phyloP scores from a whole-genome alignment of 23 red algal genomes.

The Pyropia yezoensis region DNA sequence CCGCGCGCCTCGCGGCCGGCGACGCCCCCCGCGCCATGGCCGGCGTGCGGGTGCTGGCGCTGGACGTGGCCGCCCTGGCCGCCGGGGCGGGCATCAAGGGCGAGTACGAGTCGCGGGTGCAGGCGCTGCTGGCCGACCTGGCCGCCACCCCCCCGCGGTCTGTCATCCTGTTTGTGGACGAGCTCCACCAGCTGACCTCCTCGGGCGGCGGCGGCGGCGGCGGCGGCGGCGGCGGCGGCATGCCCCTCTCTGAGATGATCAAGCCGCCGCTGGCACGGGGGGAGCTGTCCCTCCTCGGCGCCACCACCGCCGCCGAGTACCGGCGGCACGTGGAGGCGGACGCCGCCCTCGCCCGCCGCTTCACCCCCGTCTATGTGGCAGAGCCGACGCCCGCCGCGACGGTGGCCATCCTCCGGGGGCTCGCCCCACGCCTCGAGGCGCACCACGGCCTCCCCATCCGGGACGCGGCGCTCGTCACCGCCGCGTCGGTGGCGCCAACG shows the following conservation, averaged over 20 bases:
- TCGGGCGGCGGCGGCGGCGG: conserved; percentile 24
- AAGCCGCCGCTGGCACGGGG: conserved; percentile 58
- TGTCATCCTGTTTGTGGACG: conserved; percentile 63
- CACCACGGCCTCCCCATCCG: conserved; percentile 52
- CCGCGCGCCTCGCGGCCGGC: conserved; percentile 21
- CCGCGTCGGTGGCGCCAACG: conserved; percentile 28
- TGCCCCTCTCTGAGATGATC: conserved; percentile 51
- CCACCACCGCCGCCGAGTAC: conserved; percentile 53
- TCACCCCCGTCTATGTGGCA: conserved; percentile 40
- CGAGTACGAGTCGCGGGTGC: conserved; percentile 54
- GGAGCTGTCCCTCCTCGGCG: conserved; percentile 57
- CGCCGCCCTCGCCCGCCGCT: conserved; percentile 48
- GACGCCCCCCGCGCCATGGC: conserved; percentile 42
- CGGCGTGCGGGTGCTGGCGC: conserved; percentile 31
- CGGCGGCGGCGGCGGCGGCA: conserved; percentile 24
- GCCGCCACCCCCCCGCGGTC: conserved; percentile 10
- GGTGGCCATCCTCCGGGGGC: conserved; percentile 42
- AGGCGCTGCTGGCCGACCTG: conserved; percentile 32
- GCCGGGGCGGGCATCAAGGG: conserved; percentile 57
- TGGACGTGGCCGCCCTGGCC: conserved; percentile 47
- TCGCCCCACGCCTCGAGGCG: conserved; percentile 23
- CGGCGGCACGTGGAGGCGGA: conserved; percentile 77
- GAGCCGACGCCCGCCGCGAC: conserved; percentile 51
- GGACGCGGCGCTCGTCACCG: conserved; percentile 42
- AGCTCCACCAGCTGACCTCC: conserved; percentile 49